Percentiles rank a stretch among this genome's conserved stretches.
These are phyloP conservation scores for Pouteria glomerata DNA, from an alignment of 148 eudicot species.

Conservation along the genomic window DNA sequence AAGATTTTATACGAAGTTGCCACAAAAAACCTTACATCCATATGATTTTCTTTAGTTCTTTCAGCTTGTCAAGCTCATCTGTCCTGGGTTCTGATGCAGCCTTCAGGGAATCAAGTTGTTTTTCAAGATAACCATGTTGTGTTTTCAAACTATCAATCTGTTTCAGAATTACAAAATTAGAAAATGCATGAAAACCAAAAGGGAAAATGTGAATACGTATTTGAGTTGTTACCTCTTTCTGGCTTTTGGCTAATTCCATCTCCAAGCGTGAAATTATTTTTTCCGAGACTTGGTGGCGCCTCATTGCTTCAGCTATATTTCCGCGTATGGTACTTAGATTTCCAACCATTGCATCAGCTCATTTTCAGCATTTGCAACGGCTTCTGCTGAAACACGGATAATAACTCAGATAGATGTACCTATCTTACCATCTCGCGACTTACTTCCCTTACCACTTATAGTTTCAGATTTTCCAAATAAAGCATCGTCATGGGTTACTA, in stretches of 20 bases:
- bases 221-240: conserved; percentile 59
- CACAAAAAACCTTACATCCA: too few relatives aligned
- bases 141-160: conserved; percentile 83
- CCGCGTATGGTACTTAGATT: conserved; percentile 42
- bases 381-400: conserved; percentile 81
- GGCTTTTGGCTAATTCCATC: conserved; percentile 82
- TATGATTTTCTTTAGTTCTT: conserved; percentile 47
- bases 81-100: conserved; percentile 68
- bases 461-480: conserved; percentile 93
- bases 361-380: conserved; percentile 66
- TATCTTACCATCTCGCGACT: conserved; percentile 98
- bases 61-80: conserved; percentile 60
- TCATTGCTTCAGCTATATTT: conserved; percentile 56
- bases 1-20: too few relatives aligned
- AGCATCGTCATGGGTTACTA: conserved; percentile 88
- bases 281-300: conserved; percentile 53
- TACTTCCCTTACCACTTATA: conserved; percentile 91
- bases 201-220: neutral
- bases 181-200: neutral
- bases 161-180: conserved; percentile 6
- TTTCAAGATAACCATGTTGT: conserved; percentile 56
- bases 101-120: conserved; percentile 70
- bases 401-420: conserved; percentile 80
- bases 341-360: conserved; percentile 55
- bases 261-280: conserved; percentile 54